A percentile compares a stretch with the other conserved stretches of the same genome.
Conservation (phyloP, 2,329 filamentous ascomycete genomes). For the Cladophialophora yegresii region DNA sequence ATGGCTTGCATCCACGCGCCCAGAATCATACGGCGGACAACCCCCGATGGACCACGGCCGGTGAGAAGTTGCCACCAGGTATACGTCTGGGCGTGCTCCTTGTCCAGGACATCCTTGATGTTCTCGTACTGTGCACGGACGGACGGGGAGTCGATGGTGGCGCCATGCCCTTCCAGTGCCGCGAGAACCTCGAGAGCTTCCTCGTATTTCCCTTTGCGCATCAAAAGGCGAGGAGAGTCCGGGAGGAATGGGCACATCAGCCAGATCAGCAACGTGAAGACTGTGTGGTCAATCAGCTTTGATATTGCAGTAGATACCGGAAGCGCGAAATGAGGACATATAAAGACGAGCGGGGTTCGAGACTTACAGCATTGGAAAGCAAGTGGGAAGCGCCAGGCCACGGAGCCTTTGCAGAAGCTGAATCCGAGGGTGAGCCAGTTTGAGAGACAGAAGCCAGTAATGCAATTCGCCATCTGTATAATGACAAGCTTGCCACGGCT, state of each 20-base stretch:
- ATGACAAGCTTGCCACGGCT: constrained; percentile 56
- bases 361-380: constrained; percentile 55
- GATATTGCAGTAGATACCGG: neutral
- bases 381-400: constrained; percentile 60
- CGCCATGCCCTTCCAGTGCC: constrained; percentile 39
- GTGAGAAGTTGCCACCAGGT: constrained; percentile 50
- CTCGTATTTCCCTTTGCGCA: constrained; percentile 58
- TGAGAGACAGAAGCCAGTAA: constrained; percentile 52
- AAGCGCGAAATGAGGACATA: neutral
- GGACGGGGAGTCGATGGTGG: constrained; percentile 37
- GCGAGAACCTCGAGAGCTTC: constrained; percentile 53
- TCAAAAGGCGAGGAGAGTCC: constrained; percentile 61
- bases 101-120: constrained; percentile 46
- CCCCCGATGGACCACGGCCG: constrained; percentile 46
- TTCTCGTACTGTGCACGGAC: constrained; percentile 41
- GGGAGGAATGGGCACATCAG: constrained; percentile 38
- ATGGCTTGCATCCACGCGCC: constrained; percentile 49
- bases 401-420: constrained; percentile 53
- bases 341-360: neutral
- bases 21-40: constrained; percentile 49
- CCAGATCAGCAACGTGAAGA: constrained; percentile 57
- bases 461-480: constrained; percentile 55
- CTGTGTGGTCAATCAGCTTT: constrained; percentile 10
- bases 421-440: constrained; percentile 56
- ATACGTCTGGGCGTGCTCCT: constrained; percentile 50